These are phyloP conservation scores for Candida chauliodis DNA, from an alignment of 805 yeast species.

Conservation along the genomic window DNA sequence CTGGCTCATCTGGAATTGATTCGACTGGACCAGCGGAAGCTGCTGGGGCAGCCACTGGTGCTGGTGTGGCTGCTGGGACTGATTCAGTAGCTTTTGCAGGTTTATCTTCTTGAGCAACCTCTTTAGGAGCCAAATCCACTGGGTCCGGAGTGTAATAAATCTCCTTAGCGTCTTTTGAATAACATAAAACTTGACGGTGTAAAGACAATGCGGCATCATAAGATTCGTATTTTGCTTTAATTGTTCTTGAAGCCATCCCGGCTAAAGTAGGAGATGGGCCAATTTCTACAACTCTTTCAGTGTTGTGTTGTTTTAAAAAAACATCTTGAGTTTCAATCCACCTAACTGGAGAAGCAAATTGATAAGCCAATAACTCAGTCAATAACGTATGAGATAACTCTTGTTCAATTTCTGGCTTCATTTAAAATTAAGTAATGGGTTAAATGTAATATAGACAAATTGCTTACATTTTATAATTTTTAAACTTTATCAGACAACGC, in stretches of 20 bases:
- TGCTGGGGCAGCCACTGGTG: conserved; percentile 59
- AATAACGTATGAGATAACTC: conserved; percentile 92
- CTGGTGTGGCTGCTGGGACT: conserved; percentile 57
- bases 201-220: conserved; percentile 95
- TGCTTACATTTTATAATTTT: neutral
- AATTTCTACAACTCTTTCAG: conserved; percentile 96
- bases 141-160: conserved; percentile 92
- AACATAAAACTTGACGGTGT: conserved; percentile 91
- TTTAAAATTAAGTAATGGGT: conserved; percentile 17
- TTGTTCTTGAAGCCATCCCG: conserved; percentile 97
- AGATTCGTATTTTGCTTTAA: conserved; percentile 92
- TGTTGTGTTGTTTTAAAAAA: conserved; percentile 85
- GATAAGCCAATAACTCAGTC: conserved; percentile 96
- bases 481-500: conserved; percentile 2
- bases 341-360: conserved; percentile 98
- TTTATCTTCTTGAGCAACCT: conserved; percentile 18
- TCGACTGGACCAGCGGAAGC: conserved; percentile 79
- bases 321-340: conserved; percentile 99
- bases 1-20: conserved; percentile 85
- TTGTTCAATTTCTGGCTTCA: conserved; percentile 96
- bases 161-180: conserved; percentile 93
- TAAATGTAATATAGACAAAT: neutral
- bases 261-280: conserved; percentile 99
- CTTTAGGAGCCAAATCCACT: conserved; percentile 41
- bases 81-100: conserved; percentile 51